phyloP scores from a whole-genome alignment of 2,329 filamentous ascomycete species.

The Cladophialophora yegresii region DNA sequence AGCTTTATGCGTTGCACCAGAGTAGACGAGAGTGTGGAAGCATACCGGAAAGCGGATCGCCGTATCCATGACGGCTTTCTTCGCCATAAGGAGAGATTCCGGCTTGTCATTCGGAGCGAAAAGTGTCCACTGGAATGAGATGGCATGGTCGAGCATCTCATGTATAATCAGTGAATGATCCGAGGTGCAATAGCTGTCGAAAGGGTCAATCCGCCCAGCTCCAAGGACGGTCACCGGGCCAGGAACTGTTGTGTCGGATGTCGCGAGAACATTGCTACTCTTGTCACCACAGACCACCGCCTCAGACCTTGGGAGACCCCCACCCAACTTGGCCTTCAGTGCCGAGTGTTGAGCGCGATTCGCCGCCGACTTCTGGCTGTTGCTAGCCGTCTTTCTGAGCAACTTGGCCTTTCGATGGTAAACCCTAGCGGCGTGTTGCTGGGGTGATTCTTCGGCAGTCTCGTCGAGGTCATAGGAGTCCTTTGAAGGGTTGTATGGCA shows the following conservation, averaged over 20 bases:
- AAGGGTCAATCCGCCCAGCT: conserved; percentile 18
- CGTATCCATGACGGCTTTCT: conserved; percentile 13
- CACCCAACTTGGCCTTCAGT: not conserved
- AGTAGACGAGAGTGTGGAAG: conserved; percentile 14
- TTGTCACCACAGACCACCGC: not conserved
- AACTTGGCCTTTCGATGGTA: conserved; percentile 16
- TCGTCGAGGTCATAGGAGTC: conserved; percentile 4
- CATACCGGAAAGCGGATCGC: conserved; percentile 15
- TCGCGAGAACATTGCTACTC: not conserved
- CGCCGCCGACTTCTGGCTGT: not conserved
- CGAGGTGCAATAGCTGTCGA: conserved; percentile 9
- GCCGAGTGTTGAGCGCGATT: not conserved
- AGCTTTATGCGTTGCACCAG: conserved; percentile 19
- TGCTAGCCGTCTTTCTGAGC: not conserved
- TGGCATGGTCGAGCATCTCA: conserved; percentile 21
- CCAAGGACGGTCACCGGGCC: conserved; percentile 8
- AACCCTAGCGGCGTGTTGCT: conserved; percentile 15
- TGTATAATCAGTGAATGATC: conserved; percentile 16
- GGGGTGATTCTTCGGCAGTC: conserved; percentile 11
- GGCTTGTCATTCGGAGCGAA: conserved; percentile 13
- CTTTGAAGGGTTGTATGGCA: conserved; percentile 12
- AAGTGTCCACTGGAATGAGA: conserved; percentile 19
- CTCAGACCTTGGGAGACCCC: not conserved
- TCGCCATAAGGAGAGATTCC: conserved; percentile 2
- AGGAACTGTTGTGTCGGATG: not conserved